Percentiles rank a stretch among this genome's conserved stretches.
phyloP scores from a whole-genome alignment of 768 basidiomycete species.

The Mycena epipterygia region DNA sequence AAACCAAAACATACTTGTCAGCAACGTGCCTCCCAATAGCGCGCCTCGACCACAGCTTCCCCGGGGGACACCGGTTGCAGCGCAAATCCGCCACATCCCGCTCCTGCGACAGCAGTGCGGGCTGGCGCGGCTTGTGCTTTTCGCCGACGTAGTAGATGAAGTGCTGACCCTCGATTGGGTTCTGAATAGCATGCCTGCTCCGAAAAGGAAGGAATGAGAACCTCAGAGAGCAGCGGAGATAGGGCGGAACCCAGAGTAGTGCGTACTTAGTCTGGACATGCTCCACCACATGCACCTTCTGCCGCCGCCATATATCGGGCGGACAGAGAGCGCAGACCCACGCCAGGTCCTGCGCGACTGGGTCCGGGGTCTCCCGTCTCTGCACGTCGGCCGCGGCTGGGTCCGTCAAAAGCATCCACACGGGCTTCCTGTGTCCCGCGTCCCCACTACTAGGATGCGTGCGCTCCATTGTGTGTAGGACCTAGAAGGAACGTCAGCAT shows the following conservation, averaged over 20 bases:
- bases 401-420: conserved; percentile 35
- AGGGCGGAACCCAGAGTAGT: too few species aligned
- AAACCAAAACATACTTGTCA: conserved; percentile 26
- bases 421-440: conserved; percentile 9
- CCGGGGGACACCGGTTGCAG: conserved; percentile 15
- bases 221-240: not conserved
- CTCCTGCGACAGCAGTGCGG: conserved; percentile 22
- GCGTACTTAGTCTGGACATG: conserved; percentile 24
- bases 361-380: conserved; percentile 22
- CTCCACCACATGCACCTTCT: conserved; percentile 16
- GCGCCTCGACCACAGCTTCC: conserved; percentile 26
- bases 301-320: conserved; percentile 31
- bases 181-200: conserved; percentile 11
- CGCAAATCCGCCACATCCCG: conserved; percentile 7
- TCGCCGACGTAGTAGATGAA: conserved; percentile 15
- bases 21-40: conserved; percentile 14
- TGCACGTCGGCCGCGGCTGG: conserved; percentile 32
- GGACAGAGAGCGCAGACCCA: conserved; percentile 37
- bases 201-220: not conserved
- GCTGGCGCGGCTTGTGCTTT: conserved; percentile 26
- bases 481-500: conserved; percentile 6
- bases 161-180: conserved; percentile 4
- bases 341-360: conserved; percentile 13
- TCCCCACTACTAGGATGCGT: conserved; percentile 4
- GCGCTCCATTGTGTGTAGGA: conserved; percentile 29